phyloP scores from a whole-genome alignment of 2,329 filamentous ascomycete genomes.

The Xylaria sp. region DNA sequence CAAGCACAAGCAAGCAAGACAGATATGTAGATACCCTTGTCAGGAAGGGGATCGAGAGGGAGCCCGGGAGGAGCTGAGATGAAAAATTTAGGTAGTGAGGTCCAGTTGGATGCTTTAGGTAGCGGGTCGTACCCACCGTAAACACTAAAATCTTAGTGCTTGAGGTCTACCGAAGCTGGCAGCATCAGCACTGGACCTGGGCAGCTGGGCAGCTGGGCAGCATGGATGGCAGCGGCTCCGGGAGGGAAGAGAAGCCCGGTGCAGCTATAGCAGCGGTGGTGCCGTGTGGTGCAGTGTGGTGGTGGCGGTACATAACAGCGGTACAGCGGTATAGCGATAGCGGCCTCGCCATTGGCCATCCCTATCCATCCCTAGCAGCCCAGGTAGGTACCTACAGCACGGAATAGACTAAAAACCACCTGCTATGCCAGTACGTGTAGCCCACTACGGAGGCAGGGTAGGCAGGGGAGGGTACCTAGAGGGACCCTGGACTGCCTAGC shows the following conservation, averaged over 20 bases:
- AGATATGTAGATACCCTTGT: background rate
- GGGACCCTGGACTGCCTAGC: background rate
- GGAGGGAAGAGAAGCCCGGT: background rate
- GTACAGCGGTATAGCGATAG: too few species aligned
- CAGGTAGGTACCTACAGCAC: background rate
- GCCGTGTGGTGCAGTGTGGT: too few species aligned
- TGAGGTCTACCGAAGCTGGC: slow-evolving; percentile 22
- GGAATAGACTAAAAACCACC: too few species aligned
- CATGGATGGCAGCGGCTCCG: slow-evolving; percentile 3
- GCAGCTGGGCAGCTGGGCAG: too few species aligned
- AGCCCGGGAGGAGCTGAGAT: background rate
- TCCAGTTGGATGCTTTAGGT: slow-evolving; percentile 10
- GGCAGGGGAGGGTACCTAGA: background rate
- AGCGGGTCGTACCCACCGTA: slow-evolving; percentile 26
- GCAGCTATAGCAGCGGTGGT: background rate
- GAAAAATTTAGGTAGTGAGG: background rate
- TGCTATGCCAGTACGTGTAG: too few species aligned
- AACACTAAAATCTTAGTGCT: slow-evolving; percentile 24
- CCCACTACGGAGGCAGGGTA: too few species aligned
- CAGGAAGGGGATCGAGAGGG: background rate
- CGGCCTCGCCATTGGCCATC: background rate
- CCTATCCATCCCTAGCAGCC: background rate
- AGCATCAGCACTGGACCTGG: slow-evolving; percentile 8
- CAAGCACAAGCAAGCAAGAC: background rate
- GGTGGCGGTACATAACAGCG: too few species aligned